Base-by-base conservation (phyloP, 257 asterid species). In the Fraxinus cuspidata region DNA sequence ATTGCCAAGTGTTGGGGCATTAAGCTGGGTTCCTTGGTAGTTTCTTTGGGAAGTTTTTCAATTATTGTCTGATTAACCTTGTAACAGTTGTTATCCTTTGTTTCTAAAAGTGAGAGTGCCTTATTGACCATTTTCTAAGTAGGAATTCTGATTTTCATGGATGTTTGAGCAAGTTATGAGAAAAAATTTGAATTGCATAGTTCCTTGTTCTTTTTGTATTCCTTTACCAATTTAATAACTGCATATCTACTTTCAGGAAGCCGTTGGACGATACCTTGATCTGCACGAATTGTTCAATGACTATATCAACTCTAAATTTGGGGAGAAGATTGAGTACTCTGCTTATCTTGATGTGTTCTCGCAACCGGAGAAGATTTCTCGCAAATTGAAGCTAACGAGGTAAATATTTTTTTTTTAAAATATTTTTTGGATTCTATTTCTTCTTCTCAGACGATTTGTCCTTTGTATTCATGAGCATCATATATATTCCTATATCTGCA, bases 191-290 rank as follows among this genome's bases (percentile, higher is more conserved):
- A 63, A 27, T 27, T 63, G 34, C 69, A 63, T 27, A 58, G 16
- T 27, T 23, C 21, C 18, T 27, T 63, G 19, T 27, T 60, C 68
- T 16, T 63, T 63, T 27, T 63, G 35, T 12, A 63, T 63, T 27
- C 34, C 32, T 31, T 63, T 13, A 27, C 69, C 27, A 31, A 63
- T 63, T 25, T 23, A 11, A 31, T 23, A 63, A 56, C 29, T 74
- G 64, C 51, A 71, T 34, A 7, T 73, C 35, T 77, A 47, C 40
- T 84, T 84, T 74, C 91, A 95, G 99, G 99, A 96, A 90, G 91
- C 97, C 21, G 79, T 70, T 81, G 99, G 99, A 76, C 85, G 96
- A 78, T 93, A 93, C 85, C 99, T 96, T 60, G 99, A 96, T 88
- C 88, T 96, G 85, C 98, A 96, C 34, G 99, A 93, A 82, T 79